phyloP scores from a whole-genome alignment of 495 filamentous ascomycete species.

The Penicillium macrosclerotiorum region DNA sequence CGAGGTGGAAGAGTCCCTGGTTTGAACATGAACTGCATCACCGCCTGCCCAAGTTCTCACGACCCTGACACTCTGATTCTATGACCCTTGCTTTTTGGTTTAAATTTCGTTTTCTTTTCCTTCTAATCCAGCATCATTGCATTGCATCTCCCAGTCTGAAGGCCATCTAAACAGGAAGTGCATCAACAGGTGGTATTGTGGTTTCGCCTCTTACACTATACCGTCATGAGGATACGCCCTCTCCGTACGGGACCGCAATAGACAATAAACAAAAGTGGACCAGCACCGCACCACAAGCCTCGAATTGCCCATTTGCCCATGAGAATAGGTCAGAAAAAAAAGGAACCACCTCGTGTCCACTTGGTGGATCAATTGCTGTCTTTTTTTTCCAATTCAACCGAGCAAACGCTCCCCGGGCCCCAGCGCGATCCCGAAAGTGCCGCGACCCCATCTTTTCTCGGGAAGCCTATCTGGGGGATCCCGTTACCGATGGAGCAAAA shows the following conservation, averaged over 20 bases:
- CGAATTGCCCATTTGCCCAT: too few relatives aligned
- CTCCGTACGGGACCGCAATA: too few relatives aligned
- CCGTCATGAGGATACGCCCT: constrained; percentile 25
- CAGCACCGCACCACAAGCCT: too few relatives aligned
- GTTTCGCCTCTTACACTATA: constrained; percentile 22
- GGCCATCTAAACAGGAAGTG: too few relatives aligned
- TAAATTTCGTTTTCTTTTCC: too few relatives aligned
- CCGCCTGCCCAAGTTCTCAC: too few relatives aligned
- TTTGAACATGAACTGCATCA: constrained; percentile 10
- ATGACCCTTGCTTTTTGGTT: too few relatives aligned
- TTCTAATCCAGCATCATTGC: not conserved
- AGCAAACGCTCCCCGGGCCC: not conserved
- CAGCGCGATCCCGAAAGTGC: not conserved
- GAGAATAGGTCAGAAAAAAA: too few relatives aligned
- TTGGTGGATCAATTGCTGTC: constrained; percentile 2
- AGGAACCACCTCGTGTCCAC: not conserved
- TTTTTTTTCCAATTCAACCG: too few relatives aligned
- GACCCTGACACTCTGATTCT: too few relatives aligned
- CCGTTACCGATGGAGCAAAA: constrained; percentile 11
- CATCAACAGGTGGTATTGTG: constrained; percentile 17
- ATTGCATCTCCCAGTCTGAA: not conserved
- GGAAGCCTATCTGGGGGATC: constrained; percentile 30
- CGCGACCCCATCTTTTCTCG: constrained; percentile 10
- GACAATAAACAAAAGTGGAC: constrained; percentile 4
- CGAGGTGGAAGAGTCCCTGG: constrained; percentile 58